These are phyloP conservation scores for Naganishia friedmannii DNA, from an alignment of 768 basidiomycete genomes.

Conservation along the genomic window DNA sequence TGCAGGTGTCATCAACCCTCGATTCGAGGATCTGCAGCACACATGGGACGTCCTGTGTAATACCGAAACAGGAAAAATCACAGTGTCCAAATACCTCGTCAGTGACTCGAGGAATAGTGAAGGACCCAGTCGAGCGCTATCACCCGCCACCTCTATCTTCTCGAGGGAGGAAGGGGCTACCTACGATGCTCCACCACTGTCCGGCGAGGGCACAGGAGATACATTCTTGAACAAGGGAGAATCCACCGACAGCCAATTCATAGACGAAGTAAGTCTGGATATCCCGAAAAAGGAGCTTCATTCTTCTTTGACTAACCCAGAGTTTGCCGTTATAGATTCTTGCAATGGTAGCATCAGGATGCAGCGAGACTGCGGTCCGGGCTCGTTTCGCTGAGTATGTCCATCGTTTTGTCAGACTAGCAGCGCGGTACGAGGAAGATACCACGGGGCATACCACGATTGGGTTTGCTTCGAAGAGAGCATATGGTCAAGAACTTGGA, in stretches of 20 bases:
- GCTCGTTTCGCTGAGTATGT: constrained; percentile 87
- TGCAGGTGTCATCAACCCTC: constrained; percentile 95
- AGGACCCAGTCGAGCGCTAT: constrained; percentile 33
- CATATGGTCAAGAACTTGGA: constrained; percentile 62
- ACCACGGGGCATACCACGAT: constrained; percentile 68
- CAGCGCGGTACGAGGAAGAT: constrained; percentile 88
- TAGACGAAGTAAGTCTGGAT: constrained; percentile 75
- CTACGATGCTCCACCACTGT: background rate
- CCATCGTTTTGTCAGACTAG: constrained; percentile 77
- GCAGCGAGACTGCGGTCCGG: constrained; percentile 82
- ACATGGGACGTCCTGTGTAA: constrained; percentile 92
- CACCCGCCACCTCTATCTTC: background rate
- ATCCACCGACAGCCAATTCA: constrained; percentile 74
- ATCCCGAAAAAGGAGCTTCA: background rate
- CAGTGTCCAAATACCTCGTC: constrained; percentile 76
- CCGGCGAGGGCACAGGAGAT: constrained; percentile 21
- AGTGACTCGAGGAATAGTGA: background rate
- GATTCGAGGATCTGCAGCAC: constrained; percentile 77
- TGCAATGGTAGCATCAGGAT: constrained; percentile 82
- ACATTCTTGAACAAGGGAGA: constrained; percentile 56
- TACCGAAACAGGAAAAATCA: constrained; percentile 78
- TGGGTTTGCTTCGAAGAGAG: constrained; percentile 65
- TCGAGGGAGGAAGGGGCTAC: background rate
- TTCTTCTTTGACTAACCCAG: background rate
- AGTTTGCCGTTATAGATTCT: constrained; percentile 61